phyloP scores from a whole-genome alignment of 495 filamentous ascomycete genomes.

The Neurospora sp. region DNA sequence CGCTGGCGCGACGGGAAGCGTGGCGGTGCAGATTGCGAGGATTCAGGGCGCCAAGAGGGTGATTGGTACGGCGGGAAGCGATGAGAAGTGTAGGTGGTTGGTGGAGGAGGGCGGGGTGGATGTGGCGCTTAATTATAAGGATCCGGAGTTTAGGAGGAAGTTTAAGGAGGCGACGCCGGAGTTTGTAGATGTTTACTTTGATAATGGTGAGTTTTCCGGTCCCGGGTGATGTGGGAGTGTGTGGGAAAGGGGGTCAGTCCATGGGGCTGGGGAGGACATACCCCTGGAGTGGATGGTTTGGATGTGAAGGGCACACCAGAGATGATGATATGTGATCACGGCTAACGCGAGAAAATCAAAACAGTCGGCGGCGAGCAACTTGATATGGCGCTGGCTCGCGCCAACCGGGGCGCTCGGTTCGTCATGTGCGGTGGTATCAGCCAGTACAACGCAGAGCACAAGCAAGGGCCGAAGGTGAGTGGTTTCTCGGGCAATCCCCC shows the following conservation, averaged over 20 bases:
- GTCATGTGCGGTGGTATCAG: conserved; percentile 47
- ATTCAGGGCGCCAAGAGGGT: conserved; percentile 47
- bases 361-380: conserved; percentile 53
- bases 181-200: conserved; percentile 57
- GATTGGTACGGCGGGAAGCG: conserved; percentile 53
- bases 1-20: conserved; percentile 59
- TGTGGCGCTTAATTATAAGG: conserved; percentile 57
- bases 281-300: background rate
- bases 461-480: conserved; percentile 18
- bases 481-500: background rate
- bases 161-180: conserved; percentile 49
- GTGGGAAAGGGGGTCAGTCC: background rate
- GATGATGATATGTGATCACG: background rate
- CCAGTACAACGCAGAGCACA: conserved; percentile 30
- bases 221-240: background rate
- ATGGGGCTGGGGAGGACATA: too few species aligned
- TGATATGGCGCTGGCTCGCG: conserved; percentile 47
- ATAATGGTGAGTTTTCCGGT: conserved; percentile 44
- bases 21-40: conserved; percentile 63
- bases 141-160: conserved; percentile 44
- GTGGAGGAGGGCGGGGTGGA: conserved; percentile 51
- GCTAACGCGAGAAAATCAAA: background rate
- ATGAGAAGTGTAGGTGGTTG: conserved; percentile 54
- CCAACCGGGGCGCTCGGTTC: conserved; percentile 47
- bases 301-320: background rate